A percentile compares a stretch with the other conserved stretches of the same genome.
phyloP scores from a whole-genome alignment of 2,329 filamentous ascomycete genomes.

The Diaporthe velutina region DNA sequence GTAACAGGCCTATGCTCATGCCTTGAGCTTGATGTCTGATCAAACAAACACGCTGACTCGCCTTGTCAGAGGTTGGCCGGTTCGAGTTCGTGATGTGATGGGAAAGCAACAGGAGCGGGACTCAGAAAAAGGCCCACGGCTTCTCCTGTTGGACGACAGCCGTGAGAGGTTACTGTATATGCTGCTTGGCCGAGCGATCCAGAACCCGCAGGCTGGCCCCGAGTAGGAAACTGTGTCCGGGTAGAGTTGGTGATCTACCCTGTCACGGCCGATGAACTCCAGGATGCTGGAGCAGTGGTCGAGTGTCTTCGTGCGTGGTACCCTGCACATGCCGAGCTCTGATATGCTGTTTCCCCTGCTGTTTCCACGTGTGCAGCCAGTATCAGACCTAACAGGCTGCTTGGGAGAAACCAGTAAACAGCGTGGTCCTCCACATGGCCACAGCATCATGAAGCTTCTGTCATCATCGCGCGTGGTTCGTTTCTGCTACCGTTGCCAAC shows the following conservation, averaged over 20 bases:
- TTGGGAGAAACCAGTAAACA: neutral
- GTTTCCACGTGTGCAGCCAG: neutral
- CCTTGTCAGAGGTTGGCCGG: constrained; percentile 9
- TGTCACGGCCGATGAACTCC: neutral
- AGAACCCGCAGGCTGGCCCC: constrained; percentile 3
- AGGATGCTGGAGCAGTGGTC: neutral
- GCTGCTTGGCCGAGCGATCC: neutral
- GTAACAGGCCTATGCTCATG: neutral
- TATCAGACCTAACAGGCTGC: neutral
- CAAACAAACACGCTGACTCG: constrained; percentile 27
- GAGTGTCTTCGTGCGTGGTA: neutral
- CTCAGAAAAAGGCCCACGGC: neutral
- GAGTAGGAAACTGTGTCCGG: constrained; percentile 5
- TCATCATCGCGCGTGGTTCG: neutral
- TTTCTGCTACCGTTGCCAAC: neutral
- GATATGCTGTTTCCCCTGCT: neutral
- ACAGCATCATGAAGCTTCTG: neutral
- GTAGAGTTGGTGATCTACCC: constrained; percentile 21
- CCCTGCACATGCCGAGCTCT: neutral
- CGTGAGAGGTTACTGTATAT: neutral
- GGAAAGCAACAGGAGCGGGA: neutral
- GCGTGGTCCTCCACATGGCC: neutral
- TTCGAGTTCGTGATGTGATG: neutral
- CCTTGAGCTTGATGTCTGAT: constrained; percentile 27
- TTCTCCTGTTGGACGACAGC: neutral